Evolutionary conservation across 108 stramenopile species (phyloP).

Genomic region (Asterionellopsis glacialis): DNA sequence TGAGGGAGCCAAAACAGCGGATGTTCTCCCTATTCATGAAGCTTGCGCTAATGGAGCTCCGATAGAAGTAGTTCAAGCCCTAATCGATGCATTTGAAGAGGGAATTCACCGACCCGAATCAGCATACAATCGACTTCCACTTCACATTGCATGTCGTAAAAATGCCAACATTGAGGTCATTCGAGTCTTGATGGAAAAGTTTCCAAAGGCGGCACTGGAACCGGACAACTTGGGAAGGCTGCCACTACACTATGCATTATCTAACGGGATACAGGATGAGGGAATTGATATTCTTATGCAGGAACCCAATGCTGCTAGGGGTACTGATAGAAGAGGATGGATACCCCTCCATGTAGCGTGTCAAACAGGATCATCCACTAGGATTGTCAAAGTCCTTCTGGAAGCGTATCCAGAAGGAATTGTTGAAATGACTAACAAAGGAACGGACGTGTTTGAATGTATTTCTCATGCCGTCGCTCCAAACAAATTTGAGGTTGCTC

Average conservation of each 20-base stretch:
- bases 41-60: conserved; percentile 30
- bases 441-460: conserved; percentile 51
- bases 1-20: conserved; percentile 54
- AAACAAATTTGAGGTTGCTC: conserved; percentile 30
- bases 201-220: conserved; percentile 42
- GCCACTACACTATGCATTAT: conserved; percentile 65
- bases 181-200: conserved; percentile 33
- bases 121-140: conserved; percentile 53
- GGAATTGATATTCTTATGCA: conserved; percentile 44
- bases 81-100: conserved; percentile 45
- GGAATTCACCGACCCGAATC: conserved; percentile 42
- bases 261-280: conserved; percentile 47
- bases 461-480: conserved; percentile 27
- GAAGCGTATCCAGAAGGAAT: conserved; percentile 75
- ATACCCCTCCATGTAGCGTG: conserved; percentile 80
- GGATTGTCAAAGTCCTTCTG: conserved; percentile 56
- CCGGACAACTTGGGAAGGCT: conserved; percentile 51
- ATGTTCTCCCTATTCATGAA: conserved; percentile 65
- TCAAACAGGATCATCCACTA: conserved; percentile 58
- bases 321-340: conserved; percentile 64
- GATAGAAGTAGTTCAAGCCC: conserved; percentile 37
- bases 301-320: conserved; percentile 43
- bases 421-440: conserved; percentile 53
- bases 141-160: conserved; percentile 76
- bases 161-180: conserved; percentile 50